Evolutionary conservation across 2,329 filamentous ascomycete genomes (phyloP), one percentile per base, ranked within the genome.

Genomic region (Cadophora gregata): DNA sequence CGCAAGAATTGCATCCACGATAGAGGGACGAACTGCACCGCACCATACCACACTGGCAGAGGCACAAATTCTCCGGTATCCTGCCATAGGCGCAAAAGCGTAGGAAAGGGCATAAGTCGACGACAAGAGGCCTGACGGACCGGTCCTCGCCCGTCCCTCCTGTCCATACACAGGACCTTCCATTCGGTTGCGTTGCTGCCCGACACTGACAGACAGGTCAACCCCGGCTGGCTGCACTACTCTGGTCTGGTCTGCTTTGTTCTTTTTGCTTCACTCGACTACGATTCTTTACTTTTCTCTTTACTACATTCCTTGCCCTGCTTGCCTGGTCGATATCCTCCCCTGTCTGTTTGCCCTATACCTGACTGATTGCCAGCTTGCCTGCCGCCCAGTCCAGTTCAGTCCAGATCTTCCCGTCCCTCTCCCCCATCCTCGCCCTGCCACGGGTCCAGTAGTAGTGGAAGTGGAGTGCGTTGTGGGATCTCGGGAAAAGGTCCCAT

Each of bases 121-220:
- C 19, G 19, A 42, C 5, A 36, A 42, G 42, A 61, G 59, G 42
- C n/a, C 42, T 27, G 50, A 33, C 59, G 38, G 38, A 31, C 45
- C 59, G 45, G 38, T 48, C 27, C 38, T 60, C 36, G 25, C 58
- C 58, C 38, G 24, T 45, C 58, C n/a, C 14, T 53, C 50, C 50
- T 29, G 51, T 55, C 59, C n/a, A 50, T 29, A 61, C 50, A 61
- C 38, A 61, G 59, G n/a, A 33, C 25, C 59, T 48, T 38, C 29
- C 58, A 29, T 31, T 60, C 25, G 25, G 19, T 66, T 63, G 65
- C 65, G 72, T 75, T 73, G 70, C 71, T 75, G 72, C 73, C 72
- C 74, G 70, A 75, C 69, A 72, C 71, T 72, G 16, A 21, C 51
- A 56, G 53, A 56, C 53, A 56, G 53, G 53, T 31, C 53, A 56